These are phyloP conservation scores for Torulaspora indica DNA, from an alignment of 805 yeast genomes.

Conservation along the genomic window DNA sequence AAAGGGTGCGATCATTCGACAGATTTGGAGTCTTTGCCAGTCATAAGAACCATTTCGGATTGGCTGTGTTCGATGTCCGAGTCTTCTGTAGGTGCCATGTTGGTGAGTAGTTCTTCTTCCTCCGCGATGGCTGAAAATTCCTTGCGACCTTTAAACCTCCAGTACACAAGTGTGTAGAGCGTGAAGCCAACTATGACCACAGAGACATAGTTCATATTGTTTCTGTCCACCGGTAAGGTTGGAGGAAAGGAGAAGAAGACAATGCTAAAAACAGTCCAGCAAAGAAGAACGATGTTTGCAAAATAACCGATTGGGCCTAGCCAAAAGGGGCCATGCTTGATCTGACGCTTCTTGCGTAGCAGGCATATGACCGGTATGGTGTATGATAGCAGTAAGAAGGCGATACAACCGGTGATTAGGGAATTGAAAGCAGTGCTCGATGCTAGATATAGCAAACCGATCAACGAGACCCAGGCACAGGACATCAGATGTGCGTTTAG, in stretches of 20 bases:
- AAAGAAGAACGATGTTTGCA: constrained; percentile 46
- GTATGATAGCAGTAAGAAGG: constrained; percentile 57
- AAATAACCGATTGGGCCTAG: constrained; percentile 50
- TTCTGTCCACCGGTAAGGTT: constrained; percentile 54
- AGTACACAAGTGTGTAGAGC: constrained; percentile 45
- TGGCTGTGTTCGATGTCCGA: constrained; percentile 7
- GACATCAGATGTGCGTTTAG: constrained; percentile 59
- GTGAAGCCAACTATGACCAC: constrained; percentile 50
- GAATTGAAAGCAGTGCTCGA: constrained; percentile 67
- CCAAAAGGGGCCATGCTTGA: constrained; percentile 66
- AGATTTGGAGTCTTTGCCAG: constrained; percentile 2
- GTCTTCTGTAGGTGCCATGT: constrained; percentile 3
- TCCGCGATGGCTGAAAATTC: constrained; percentile 33
- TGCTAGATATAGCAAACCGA: constrained; percentile 59
- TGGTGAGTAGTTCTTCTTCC: constrained; percentile 18
- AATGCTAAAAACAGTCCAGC: constrained; percentile 56
- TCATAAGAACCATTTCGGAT: constrained; percentile 1
- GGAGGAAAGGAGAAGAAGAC: constrained; percentile 64
- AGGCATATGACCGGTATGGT: constrained; percentile 51
- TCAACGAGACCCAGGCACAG: constrained; percentile 46
- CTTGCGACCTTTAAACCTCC: constrained; percentile 43
- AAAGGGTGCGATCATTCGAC: not conserved
- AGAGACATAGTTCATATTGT: constrained; percentile 63
- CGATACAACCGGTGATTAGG: constrained; percentile 57
- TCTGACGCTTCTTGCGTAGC: constrained; percentile 39